Evolutionary conservation across 1,139 yeast species (phyloP).

Genomic region (Candida frijolesensis): DNA sequence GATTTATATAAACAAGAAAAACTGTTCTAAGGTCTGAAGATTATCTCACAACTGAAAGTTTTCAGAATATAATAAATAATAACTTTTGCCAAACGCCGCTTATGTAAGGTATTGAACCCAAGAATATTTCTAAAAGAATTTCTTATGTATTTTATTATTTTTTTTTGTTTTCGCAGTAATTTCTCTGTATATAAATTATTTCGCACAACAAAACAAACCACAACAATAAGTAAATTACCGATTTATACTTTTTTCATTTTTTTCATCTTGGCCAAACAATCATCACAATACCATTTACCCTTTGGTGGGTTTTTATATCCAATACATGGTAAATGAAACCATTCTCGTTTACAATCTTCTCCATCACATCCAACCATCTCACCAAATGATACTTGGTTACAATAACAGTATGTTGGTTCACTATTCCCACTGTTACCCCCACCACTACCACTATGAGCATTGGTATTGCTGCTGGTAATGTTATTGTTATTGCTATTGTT

Average conservation of each 20-base stretch:
- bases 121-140: too few relatives aligned
- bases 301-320: conserved; percentile 89
- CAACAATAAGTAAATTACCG: neutral
- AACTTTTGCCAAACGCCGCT: too few relatives aligned
- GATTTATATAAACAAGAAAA: too few relatives aligned
- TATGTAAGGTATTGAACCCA: too few relatives aligned
- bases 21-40: too few relatives aligned
- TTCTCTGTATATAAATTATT: too few relatives aligned
- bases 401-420: conserved; percentile 92
- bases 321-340: conserved; percentile 97
- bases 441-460: conserved; percentile 13
- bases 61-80: too few relatives aligned
- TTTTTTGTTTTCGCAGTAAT: too few relatives aligned
- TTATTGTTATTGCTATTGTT: neutral
- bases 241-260: conserved; percentile 22
- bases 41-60: too few relatives aligned
- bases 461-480: conserved; percentile 16
- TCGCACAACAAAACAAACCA: neutral
- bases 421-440: conserved; percentile 19
- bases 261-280: conserved; percentile 58
- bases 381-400: conserved; percentile 95
- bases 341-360: conserved; percentile 86
- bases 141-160: too few relatives aligned
- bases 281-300: conserved; percentile 98
- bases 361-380: conserved; percentile 99